Evolutionary conservation across 1,284 basidiomycete species (phyloP), one percentile per base, ranked within the genome.

Genomic region (Chalciporus piperatoides): DNA sequence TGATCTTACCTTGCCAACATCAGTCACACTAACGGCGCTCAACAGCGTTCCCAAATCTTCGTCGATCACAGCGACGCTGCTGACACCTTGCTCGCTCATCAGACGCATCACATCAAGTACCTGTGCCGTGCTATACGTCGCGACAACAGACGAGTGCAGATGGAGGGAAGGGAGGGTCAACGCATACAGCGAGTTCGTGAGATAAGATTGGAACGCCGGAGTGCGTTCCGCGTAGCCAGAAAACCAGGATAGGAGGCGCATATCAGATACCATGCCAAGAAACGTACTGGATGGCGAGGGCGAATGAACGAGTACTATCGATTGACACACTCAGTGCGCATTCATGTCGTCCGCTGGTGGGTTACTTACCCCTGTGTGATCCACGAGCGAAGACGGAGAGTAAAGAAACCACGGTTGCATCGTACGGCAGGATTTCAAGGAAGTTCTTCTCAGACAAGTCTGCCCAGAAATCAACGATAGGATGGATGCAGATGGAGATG

Each of bases 391-490:
- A 89, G 3, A 83, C 64, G 43, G 76, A 74, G 6, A 90, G 69
- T 2, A 90, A 68, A 3, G 80, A 78, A 6, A 88, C 64, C 30
- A 87, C 59, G 2, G 76, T 82, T 3, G 85, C 81, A 41, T 82
- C 76, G 51, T 84, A 69, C 0, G 82, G 74, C 7, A 90, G 64
- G 24, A 71, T 73, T 48, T 85, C 76, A 15, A 90, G 72, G 8
- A 84, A 82, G 53, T 90, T 90, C 72, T 90, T 90, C 66, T 88
- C 84, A 8, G 87, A 90, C 37, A 90, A 71, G 64, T 90, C 87
- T 90, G 40, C 27, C 12, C 14, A 35, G 4, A 24, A 32, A 48
- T 40, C 48, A 41, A 44, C 33, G 11, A 51, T 27, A 14, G 32
- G 40, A 50, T 43, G 45, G 23, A 30, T 8, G 11, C 17, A 4